Conservation (phyloP, 78 protist species). For the Dictyostelium capitatum region DNA sequence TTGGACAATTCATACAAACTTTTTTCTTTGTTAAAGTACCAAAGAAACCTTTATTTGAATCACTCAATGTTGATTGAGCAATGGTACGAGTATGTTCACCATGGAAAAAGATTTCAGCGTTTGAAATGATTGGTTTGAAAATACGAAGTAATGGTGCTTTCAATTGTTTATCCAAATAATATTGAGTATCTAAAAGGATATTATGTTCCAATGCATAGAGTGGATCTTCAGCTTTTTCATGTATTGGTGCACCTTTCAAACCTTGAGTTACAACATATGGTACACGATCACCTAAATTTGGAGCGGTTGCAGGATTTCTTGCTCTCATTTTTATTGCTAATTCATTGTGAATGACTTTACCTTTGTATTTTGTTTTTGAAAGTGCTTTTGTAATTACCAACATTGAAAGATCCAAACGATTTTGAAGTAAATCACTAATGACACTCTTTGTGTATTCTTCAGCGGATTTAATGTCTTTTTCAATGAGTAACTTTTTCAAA, state of each 20-base stretch:
- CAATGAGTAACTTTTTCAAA: constrained; percentile 92
- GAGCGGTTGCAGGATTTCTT: constrained; percentile 97
- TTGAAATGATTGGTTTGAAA: constrained; percentile 94
- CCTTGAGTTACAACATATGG: constrained; percentile 98
- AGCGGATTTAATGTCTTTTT: constrained; percentile 89
- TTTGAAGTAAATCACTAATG: constrained; percentile 94
- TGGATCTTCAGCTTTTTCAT: constrained; percentile 99
- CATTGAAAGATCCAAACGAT: constrained; percentile 97
- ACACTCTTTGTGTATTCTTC: constrained; percentile 88
- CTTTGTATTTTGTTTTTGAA: constrained; percentile 86
- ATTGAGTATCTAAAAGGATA: constrained; percentile 96
- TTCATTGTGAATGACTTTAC: constrained; percentile 97
- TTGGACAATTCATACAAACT: constrained; percentile 75
- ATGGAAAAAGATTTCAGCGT: constrained; percentile 55
- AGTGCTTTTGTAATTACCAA: constrained; percentile 97
- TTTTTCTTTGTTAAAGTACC: constrained; percentile 34
- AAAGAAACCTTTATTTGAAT: constrained; percentile 43
- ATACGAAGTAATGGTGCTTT: constrained; percentile 95
- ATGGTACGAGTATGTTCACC: constrained; percentile 98
- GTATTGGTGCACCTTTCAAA: constrained; percentile 92
- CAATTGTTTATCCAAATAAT: constrained; percentile 98
- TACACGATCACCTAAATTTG: constrained; percentile 99
- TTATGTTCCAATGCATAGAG: constrained; percentile 97
- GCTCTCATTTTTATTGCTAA: constrained; percentile 98
- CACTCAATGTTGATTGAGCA: constrained; percentile 30